Evolutionary conservation across 441 rosid species (phyloP).

Genomic region (Eruca vesicaria): DNA sequence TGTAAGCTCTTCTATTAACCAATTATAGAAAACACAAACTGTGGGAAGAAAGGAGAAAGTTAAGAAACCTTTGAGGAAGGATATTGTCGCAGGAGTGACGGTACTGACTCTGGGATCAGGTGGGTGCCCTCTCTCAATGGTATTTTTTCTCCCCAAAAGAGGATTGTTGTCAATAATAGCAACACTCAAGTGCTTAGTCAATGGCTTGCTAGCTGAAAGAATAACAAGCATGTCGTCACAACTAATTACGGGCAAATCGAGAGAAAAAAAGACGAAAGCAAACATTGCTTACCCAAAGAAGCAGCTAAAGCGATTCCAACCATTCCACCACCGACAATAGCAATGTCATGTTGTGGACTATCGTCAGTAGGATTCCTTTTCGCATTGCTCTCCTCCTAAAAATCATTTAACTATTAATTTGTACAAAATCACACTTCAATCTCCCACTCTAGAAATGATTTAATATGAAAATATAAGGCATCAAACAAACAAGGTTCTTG

Average conservation of each 20-base stretch:
- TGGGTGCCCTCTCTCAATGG: conserved; percentile 58
- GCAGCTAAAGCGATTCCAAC: conserved; percentile 97
- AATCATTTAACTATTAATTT: conserved; percentile 2
- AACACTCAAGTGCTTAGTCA: conserved; percentile 85
- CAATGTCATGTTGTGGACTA: conserved; percentile 66
- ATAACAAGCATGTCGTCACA: not conserved
- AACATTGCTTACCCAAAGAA: conserved; percentile 61
- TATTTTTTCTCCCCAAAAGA: conserved; percentile 50
- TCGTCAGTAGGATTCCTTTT: conserved; percentile 30
- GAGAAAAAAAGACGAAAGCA: not conserved
- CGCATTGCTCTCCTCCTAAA: conserved; percentile 36
- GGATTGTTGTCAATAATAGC: conserved; percentile 92
- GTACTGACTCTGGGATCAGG: conserved; percentile 98
- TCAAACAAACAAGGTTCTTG: not conserved
- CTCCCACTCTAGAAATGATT: not conserved
- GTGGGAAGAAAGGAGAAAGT: conserved; percentile 1
- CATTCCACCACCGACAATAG: conserved; percentile 96
- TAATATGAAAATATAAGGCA: too few species aligned
- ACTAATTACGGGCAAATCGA: not conserved
- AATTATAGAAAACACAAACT: not conserved
- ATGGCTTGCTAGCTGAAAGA: conserved; percentile 75
- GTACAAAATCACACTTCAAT: conserved; percentile 6
- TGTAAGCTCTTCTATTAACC: not conserved
- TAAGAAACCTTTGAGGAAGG: conserved; percentile 87
- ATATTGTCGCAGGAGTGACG: conserved; percentile 82